A percentile compares a stretch with the other conserved stretches of the same genome.
phyloP scores from a whole-genome alignment of 2,329 filamentous ascomycete species.

The Rhynchosporium agropyri region DNA sequence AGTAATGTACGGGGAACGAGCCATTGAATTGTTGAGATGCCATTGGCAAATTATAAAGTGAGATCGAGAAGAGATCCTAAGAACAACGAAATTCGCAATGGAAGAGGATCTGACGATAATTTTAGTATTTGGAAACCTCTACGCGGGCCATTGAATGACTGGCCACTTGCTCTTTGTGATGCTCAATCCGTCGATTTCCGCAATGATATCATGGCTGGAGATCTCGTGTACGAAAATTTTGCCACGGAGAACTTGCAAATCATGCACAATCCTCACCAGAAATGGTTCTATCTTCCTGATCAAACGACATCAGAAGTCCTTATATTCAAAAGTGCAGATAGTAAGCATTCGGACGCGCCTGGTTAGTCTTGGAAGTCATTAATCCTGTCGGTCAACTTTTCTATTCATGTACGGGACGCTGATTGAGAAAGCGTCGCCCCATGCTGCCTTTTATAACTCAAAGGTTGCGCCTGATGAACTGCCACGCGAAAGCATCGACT shows the following conservation, averaged over 20 bases:
- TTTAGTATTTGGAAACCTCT: constrained; percentile 28
- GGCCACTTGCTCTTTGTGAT: constrained; percentile 28
- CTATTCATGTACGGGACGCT: neutral
- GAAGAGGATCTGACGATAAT: neutral
- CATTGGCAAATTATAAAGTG: constrained; percentile 2
- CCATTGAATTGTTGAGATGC: neutral
- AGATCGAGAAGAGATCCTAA: neutral
- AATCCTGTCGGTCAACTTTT: neutral
- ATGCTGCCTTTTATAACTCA: constrained; percentile 14
- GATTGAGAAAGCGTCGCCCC: constrained; percentile 6
- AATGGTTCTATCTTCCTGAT: constrained; percentile 26
- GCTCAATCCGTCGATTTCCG: constrained; percentile 20
- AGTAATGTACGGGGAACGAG: constrained; percentile 2
- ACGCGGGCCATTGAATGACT: constrained; percentile 25
- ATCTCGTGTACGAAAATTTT: constrained; percentile 21
- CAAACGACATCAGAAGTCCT: constrained; percentile 22
- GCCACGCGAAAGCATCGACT: constrained; percentile 25
- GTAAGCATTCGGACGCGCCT: neutral
- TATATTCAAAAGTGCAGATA: constrained; percentile 24
- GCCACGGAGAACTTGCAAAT: constrained; percentile 25
- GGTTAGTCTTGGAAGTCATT: neutral
- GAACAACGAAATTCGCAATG: no score
- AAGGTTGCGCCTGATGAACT: neutral
- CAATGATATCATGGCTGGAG: constrained; percentile 20
- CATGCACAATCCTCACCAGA: constrained; percentile 14